phyloP scores from a whole-genome alignment of 768 basidiomycete species.

The Russula dissimulans region DNA sequence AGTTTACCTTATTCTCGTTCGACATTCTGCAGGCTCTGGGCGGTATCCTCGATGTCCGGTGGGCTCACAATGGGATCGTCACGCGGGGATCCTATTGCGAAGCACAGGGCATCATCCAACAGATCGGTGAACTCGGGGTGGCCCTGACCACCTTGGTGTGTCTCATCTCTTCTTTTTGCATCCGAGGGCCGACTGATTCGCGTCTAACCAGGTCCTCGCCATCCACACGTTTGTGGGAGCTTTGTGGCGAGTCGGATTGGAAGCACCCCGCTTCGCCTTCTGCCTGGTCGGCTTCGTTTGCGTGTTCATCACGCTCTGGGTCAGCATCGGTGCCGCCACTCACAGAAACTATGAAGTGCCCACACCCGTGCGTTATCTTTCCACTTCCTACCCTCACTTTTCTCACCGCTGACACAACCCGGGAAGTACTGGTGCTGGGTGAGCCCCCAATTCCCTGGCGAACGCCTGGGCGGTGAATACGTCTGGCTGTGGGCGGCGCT shows the following conservation, averaged over 20 bases:
- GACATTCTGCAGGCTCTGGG: slow-evolving; percentile 34
- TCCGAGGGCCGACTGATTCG: slow-evolving; percentile 20
- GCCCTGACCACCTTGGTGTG: slow-evolving; percentile 35
- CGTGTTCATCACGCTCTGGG: slow-evolving; percentile 27
- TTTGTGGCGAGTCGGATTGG: slow-evolving; percentile 29
- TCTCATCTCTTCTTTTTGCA: background rate
- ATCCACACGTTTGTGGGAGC: slow-evolving; percentile 34
- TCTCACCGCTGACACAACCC: slow-evolving; percentile 5
- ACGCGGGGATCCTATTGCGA: slow-evolving; percentile 29
- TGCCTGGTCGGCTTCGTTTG: background rate
- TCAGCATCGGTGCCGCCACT: slow-evolving; percentile 26
- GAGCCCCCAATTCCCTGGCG: slow-evolving; percentile 23
- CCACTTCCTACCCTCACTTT: background rate
- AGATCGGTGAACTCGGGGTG: slow-evolving; percentile 35
- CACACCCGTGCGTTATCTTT: slow-evolving; percentile 25
- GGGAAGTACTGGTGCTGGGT: slow-evolving; percentile 38
- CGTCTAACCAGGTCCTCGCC: slow-evolving; percentile 23
- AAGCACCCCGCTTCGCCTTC: slow-evolving; percentile 23
- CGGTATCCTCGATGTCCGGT: slow-evolving; percentile 30
- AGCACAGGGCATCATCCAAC: slow-evolving; percentile 33
- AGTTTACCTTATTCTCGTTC: slow-evolving; percentile 24
- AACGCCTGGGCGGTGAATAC: slow-evolving; percentile 36
- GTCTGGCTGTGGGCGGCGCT: slow-evolving; percentile 39
- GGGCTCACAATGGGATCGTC: slow-evolving; percentile 30
- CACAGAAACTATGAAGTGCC: slow-evolving; percentile 26